Base-by-base conservation (phyloP, 176 grass and related monocot genomes). In the Tillandsia leiboldiana region DNA sequence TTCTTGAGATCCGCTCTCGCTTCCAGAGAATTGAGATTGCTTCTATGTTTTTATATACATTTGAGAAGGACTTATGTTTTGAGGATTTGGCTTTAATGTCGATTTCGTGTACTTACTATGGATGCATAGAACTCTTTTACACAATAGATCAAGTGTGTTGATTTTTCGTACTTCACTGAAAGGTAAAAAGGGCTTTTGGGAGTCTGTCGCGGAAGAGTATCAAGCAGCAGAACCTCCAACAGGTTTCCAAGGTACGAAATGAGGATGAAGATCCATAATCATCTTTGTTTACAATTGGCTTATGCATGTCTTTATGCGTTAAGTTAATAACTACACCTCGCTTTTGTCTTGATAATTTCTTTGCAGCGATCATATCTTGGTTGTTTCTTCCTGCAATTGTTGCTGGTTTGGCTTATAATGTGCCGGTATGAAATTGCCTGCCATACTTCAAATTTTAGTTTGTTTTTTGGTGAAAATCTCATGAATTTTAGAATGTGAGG, bases 351-450 rank as follows among this genome's bases (percentile, higher is more conserved):
- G 53, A n/a, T 14, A 56, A 18, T 14, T 8, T 59, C 78, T 65
- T 77, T 83, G 51, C 77, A 97, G 94, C 81, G 11, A 9, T 92
- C 53, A 87, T 97, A 68, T 90, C 94, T 82, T 97, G 89, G 94
- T 68, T 86, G 62, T 97, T 97, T 80, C 94, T 79, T 81, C 89
- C 94, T 70, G 84, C 86, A 14, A 79, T 97, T 61, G 71, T 79
- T 68, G 79, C 86, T 81, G 84, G 84, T 65, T 76, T 93, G 89
- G 63, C 85, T 73, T 82, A 91, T 49, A 68, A 97, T 66, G 86
- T 85, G 50, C 94, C 88, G 71, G 89, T 97, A 92, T 64, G 77
- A 67, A 50, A 61, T 20, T 50, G 61, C 42, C 20, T 17, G 15
- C n/a, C 7, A 14, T 59, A 59, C 20, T 5, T 59, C 20, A 59